phyloP scores from a whole-genome alignment of 306 rosid species.

The Lathyrus tuberosus region DNA sequence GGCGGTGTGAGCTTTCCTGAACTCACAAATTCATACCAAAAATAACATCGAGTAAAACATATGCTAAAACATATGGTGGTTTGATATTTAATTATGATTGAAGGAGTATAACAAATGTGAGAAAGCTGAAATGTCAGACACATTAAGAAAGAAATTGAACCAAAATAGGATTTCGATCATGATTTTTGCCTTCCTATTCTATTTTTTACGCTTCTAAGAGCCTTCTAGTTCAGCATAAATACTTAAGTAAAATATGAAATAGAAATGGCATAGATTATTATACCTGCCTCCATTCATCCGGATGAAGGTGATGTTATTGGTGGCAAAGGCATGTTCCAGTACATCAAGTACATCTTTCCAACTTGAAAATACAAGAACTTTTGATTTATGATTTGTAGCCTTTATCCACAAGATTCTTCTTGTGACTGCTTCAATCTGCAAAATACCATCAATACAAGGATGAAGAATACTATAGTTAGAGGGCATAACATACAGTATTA shows the following conservation, averaged over 20 bases:
- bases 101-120: neutral
- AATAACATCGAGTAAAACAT: neutral
- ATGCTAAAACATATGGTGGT: no score
- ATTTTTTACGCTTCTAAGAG: slow-evolving; percentile 5
- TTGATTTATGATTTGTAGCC: slow-evolving; percentile 68
- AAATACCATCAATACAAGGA: slow-evolving; percentile 29
- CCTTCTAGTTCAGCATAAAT: slow-evolving; percentile 31
- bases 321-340: slow-evolving; percentile 80
- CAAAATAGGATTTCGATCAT: slow-evolving; percentile 9
- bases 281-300: slow-evolving; percentile 99
- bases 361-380: slow-evolving; percentile 91
- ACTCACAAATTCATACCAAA: slow-evolving; percentile 42
- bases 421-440: slow-evolving; percentile 89
- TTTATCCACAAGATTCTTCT: slow-evolving; percentile 90
- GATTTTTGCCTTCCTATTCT: slow-evolving; percentile 23
- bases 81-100: no score
- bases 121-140: neutral
- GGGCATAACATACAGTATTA: slow-evolving; percentile 4
- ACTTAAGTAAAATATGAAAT: slow-evolving; percentile 12
- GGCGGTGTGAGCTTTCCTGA: slow-evolving; percentile 81
- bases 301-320: slow-evolving; percentile 63
- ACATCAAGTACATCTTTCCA: slow-evolving; percentile 98
- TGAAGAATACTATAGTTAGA: slow-evolving; percentile 26
- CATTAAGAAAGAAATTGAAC: neutral
- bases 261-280: slow-evolving; percentile 31